phyloP scores from a whole-genome alignment of 2,329 filamentous ascomycete genomes.

The Pseudogymnoascus sp. region DNA sequence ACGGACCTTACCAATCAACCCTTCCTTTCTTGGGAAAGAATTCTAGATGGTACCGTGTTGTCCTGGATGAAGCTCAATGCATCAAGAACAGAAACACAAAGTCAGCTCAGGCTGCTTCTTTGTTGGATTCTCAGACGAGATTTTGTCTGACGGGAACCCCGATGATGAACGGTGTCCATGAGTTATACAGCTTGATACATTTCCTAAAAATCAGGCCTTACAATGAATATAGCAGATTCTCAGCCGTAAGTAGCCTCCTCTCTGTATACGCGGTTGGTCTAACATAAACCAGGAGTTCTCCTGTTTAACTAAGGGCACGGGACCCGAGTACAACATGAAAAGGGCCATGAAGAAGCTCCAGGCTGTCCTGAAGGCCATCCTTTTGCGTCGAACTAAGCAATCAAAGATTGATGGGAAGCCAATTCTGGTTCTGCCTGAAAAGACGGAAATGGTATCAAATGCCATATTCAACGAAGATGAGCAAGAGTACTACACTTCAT shows the following conservation, averaged over 20 bases:
- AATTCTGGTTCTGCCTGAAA: conserved; percentile 60
- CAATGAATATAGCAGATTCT: conserved; percentile 55
- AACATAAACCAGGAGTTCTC: conserved; percentile 34
- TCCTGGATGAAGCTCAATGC: conserved; percentile 72
- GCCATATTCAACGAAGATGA: conserved; percentile 63
- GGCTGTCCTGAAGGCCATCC: conserved; percentile 67
- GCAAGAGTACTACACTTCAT: conserved; percentile 52
- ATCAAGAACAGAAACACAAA: conserved; percentile 69
- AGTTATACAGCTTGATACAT: conserved; percentile 68
- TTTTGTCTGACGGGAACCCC: conserved; percentile 76
- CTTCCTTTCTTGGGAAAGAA: conserved; percentile 54
- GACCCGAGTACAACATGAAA: conserved; percentile 18
- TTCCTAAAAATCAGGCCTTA: conserved; percentile 76
- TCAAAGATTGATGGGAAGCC: conserved; percentile 73
- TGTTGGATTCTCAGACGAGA: conserved; percentile 53
- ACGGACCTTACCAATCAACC: conserved; percentile 27
- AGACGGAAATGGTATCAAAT: conserved; percentile 53
- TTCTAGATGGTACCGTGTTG: conserved; percentile 59
- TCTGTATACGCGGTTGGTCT: conserved; percentile 9
- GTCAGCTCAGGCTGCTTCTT: conserved; percentile 50
- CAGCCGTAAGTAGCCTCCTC: conserved; percentile 34
- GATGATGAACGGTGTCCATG: conserved; percentile 79
- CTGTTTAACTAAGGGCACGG: conserved; percentile 22
- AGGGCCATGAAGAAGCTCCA: conserved; percentile 64
- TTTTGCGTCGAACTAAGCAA: conserved; percentile 75